Percentiles rank a stretch among this genome's conserved stretches.
These are phyloP conservation scores for Trifolium subterraneum DNA, from an alignment of 306 rosid genomes.

Conservation along the genomic window DNA sequence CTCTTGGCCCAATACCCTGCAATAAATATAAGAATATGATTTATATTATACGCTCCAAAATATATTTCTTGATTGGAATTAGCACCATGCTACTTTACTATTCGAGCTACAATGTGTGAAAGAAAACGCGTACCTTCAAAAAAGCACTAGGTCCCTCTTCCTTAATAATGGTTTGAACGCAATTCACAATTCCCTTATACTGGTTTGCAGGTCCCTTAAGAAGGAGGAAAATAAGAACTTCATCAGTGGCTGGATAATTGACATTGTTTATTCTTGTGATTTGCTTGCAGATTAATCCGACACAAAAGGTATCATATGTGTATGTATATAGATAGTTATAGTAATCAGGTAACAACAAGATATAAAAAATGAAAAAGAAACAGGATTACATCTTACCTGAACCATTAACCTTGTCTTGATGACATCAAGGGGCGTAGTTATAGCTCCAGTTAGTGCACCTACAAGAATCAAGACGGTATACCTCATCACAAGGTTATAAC, in stretches of 20 bases:
- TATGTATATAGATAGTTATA: slow-evolving; percentile 4
- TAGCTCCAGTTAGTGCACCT: slow-evolving; percentile 97
- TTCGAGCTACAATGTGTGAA: slow-evolving; percentile 8
- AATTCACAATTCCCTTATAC: slow-evolving; percentile 81
- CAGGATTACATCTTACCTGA: slow-evolving; percentile 62
- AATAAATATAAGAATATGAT: slow-evolving; percentile 16
- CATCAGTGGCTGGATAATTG: slow-evolving; percentile 43
- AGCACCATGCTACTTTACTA: slow-evolving; percentile 31
- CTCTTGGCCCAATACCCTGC: slow-evolving; percentile 82
- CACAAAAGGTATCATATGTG: slow-evolving; percentile 2
- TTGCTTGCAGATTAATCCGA: slow-evolving; percentile 29
- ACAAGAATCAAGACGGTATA: slow-evolving; percentile 31
- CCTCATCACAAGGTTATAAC: slow-evolving; percentile 15
- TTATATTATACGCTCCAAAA: slow-evolving; percentile 3
- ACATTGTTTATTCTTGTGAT: slow-evolving; percentile 24
- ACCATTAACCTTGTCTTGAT: slow-evolving; percentile 93
- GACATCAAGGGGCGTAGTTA: slow-evolving; percentile 95
- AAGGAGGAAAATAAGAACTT: slow-evolving; percentile 35
- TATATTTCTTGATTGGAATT: slow-evolving; percentile 20
- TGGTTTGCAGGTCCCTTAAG: slow-evolving; percentile 80
- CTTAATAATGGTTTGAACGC: slow-evolving; percentile 87
- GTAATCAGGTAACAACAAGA: background rate
- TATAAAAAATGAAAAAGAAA: background rate
- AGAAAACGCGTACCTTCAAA: slow-evolving; percentile 65
- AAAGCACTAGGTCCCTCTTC: slow-evolving; percentile 91